phyloP scores from a whole-genome alignment of 2,329 filamentous ascomycete genomes.

The Verticillium nubilum region DNA sequence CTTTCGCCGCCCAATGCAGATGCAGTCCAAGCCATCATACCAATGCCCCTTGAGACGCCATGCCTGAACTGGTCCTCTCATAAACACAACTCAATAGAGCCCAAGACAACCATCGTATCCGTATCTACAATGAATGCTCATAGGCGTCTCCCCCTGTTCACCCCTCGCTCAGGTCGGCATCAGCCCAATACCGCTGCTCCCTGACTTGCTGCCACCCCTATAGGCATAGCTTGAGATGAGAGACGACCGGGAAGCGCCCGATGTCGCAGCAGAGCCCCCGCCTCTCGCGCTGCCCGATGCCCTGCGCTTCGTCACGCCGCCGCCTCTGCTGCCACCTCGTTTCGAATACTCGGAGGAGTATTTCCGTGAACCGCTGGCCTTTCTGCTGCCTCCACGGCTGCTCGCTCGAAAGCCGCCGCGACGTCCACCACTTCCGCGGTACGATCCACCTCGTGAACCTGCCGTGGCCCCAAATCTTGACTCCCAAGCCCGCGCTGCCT shows the following conservation, averaged over 20 bases:
- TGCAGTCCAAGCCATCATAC: neutral
- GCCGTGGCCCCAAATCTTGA: constrained; percentile 16
- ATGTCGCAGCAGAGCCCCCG: constrained; percentile 3
- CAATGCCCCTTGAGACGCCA: neutral
- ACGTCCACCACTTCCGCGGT: constrained; percentile 10
- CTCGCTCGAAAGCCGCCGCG: constrained; percentile 22
- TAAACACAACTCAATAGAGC: neutral
- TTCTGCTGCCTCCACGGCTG: constrained; percentile 16
- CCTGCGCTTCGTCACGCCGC: constrained; percentile 12
- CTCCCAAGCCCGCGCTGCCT: constrained; percentile 20
- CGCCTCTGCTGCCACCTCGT: constrained; percentile 4
- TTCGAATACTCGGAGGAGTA: constrained; percentile 4
- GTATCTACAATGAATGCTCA: neutral
- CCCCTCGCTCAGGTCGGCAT: constrained; percentile 28
- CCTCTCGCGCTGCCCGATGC: constrained; percentile 7
- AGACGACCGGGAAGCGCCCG: constrained; percentile 5
- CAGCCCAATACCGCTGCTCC: constrained; percentile 22
- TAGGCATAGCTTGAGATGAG: constrained; percentile 7
- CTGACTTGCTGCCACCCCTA: constrained; percentile 20
- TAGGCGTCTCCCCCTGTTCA: neutral
- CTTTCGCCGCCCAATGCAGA: neutral
- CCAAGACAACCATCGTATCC: neutral
- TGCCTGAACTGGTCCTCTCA: neutral
- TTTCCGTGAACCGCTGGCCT: constrained; percentile 19
- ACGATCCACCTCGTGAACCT: constrained; percentile 13